phyloP scores from a whole-genome alignment of 1,139 yeast genomes.

The Casaregolazyma suthepensis region DNA sequence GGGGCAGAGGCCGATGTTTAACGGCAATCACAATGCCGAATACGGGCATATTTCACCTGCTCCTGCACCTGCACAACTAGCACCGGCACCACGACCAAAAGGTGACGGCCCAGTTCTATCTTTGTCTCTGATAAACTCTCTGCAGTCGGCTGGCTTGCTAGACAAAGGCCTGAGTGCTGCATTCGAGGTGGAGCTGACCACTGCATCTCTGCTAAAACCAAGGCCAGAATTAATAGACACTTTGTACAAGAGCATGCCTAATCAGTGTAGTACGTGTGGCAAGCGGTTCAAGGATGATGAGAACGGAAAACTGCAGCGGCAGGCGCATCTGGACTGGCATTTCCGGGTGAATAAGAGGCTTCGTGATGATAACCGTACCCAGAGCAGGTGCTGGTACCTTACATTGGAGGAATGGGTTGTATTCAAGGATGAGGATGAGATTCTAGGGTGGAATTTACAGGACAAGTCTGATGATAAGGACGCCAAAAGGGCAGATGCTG shows the following conservation, averaged over 20 bases:
- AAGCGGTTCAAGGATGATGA: slow-evolving; percentile 66
- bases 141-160: slow-evolving; percentile 20
- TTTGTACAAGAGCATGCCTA: slow-evolving; percentile 57
- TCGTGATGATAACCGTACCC: slow-evolving; percentile 45
- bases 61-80: slow-evolving; percentile 1
- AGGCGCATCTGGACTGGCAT: slow-evolving; percentile 89
- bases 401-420: slow-evolving; percentile 68
- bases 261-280: slow-evolving; percentile 87
- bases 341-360: slow-evolving; percentile 81
- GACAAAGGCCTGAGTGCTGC: slow-evolving; percentile 10
- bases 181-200: slow-evolving; percentile 26
- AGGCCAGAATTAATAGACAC: slow-evolving; percentile 30
- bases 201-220: slow-evolving; percentile 27
- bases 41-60: background rate
- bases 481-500: slow-evolving; percentile 7
- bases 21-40: background rate
- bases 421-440: slow-evolving; percentile 59
- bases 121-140: slow-evolving; percentile 16
- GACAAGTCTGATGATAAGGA: slow-evolving; percentile 8
- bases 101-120: slow-evolving; percentile 7
- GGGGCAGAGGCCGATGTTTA: slow-evolving; percentile 1
- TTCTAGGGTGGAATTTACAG: slow-evolving; percentile 33
- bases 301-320: slow-evolving; percentile 51
- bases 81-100: slow-evolving; percentile 5
- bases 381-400: slow-evolving; percentile 79